phyloP scores from a whole-genome alignment of 176 grass and related monocot genomes.

The Paspalum notatum region DNA sequence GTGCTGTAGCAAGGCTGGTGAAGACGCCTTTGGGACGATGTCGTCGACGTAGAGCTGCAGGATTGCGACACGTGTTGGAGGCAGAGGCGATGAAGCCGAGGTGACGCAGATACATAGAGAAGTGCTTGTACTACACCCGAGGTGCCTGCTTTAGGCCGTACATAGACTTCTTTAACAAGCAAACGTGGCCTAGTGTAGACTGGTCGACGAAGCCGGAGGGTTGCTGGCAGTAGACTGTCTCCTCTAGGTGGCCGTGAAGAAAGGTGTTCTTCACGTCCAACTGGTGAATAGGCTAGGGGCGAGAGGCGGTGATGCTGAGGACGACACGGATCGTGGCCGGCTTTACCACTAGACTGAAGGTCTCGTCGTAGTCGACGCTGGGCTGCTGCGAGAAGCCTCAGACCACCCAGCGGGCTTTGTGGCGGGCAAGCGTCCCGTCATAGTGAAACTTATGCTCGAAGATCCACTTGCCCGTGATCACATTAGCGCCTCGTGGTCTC shows the following conservation, averaged over 20 bases:
- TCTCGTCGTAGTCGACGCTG: background rate
- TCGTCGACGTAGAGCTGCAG: too few relatives aligned
- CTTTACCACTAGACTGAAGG: background rate
- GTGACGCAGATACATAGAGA: background rate
- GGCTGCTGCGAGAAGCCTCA: background rate
- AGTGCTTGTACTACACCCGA: background rate
- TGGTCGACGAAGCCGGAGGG: background rate
- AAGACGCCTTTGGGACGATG: too few relatives aligned
- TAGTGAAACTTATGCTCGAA: background rate
- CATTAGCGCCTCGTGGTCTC: background rate
- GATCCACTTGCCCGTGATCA: background rate
- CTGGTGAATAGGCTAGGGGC: background rate
- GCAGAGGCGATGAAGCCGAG: background rate
- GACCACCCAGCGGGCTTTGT: background rate
- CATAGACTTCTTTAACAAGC: background rate
- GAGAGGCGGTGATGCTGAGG: background rate
- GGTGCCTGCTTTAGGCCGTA: background rate
- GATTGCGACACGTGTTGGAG: background rate
- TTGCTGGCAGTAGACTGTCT: background rate
- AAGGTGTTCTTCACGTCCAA: background rate
- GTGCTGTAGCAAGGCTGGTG: too few relatives aligned
- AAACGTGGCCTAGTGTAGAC: background rate
- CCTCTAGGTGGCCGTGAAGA: background rate
- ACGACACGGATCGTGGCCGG: background rate
- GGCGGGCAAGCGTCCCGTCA: background rate